Base-by-base conservation (phyloP, 2,329 filamentous ascomycete genomes). In the Cercospora nicotianae region DNA sequence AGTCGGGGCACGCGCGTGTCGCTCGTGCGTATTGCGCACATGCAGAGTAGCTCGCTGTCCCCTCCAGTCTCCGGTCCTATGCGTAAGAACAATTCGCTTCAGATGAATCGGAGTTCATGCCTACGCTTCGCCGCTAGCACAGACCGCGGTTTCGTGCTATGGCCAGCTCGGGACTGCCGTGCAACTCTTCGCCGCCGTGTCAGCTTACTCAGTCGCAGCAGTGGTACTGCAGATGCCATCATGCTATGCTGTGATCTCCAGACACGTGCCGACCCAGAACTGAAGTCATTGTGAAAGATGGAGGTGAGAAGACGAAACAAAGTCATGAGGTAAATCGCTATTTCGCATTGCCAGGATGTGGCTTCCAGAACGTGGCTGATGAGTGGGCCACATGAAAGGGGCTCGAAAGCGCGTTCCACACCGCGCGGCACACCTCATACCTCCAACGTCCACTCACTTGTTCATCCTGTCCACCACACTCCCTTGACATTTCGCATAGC, bases 371-470 rank as follows among this genome's bases (percentile, higher is more conserved):
- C 18, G 55, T 59, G 55, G 55, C 55, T 59, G 55, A 59, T 26
- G 55, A 59, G 55, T 59, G 55, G 55, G 31, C 9, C 28, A 36
- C 28, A 23, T 33, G 55, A 59, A 59, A 59, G 55, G 55, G 55
- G 55, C 9, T n/a, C n/a, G n/a, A 13, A n/a, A 36, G 55, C 55
- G 55, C 55, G 55, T 59, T 63, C 36, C 45, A 36, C 65, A 42
- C 39, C 59, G 65, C 66, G 61, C 61, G 63, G 48, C 48, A 62
- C 48, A 61, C 36, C 39, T 63, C 62, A 26, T 55, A 26, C 18
- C 39, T 23, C 5, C 30, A 48, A 36, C 51, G n/a, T 42, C 39
- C 48, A 53, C 48, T 53, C 42, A 48, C 42, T 53, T 23, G 12
- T 26, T 55, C 48, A 23, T 63, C 59, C 26, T 53, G 36, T 31